Evolutionary conservation across 1,284 basidiomycete species (phyloP), one percentile per base, ranked within the genome.

Genomic region (Apiotrichum brassicae): DNA sequence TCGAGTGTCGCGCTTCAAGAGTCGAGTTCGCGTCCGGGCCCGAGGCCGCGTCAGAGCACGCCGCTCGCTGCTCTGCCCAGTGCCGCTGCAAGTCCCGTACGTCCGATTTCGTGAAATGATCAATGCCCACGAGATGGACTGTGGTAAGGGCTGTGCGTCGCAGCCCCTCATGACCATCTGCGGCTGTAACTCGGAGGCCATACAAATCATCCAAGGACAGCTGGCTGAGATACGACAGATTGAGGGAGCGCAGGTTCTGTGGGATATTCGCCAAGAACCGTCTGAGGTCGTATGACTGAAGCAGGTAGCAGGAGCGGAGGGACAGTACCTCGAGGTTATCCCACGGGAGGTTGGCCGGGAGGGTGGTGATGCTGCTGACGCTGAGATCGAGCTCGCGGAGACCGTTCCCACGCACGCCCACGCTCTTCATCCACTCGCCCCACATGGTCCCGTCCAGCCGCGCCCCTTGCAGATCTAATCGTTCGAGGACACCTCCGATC

Each of bases 81-180:
- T 60, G 58, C 9, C 32, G 35, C 49, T 68, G 65, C 9, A 68
- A 48, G 2, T 44, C 23, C 2, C 68, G 53, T 16, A 70, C 57
- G 46, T 70, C 64, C 22, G 48, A 46, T 9, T 61, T 48, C 2
- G 68, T 70, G 33, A 70, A 55, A 51, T 64, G 58, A 54, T 70
- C 68, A 32, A 68, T 67, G 3, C 66, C 68, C 0, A 64, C 58
- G 8, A 70, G 42, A 24, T 60, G 61, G 46, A 70, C 57, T 24
- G 61, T 54, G n/a, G 45, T 46, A 18, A 70, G 43, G 6, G 35
- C 24, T 1, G 60, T 62, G 6, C 57, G 54, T 8, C n/a, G 11
- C n/a, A 33, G 25, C 20, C 35, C 25, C 23, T 24, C 40, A 11
- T 16, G 26, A 6, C 33, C 2, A 14, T 44, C 43, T n/a, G 28